Evolutionary conservation across 176 grass and related monocot genomes (phyloP).

Genomic region (Oryza brachyantha): DNA sequence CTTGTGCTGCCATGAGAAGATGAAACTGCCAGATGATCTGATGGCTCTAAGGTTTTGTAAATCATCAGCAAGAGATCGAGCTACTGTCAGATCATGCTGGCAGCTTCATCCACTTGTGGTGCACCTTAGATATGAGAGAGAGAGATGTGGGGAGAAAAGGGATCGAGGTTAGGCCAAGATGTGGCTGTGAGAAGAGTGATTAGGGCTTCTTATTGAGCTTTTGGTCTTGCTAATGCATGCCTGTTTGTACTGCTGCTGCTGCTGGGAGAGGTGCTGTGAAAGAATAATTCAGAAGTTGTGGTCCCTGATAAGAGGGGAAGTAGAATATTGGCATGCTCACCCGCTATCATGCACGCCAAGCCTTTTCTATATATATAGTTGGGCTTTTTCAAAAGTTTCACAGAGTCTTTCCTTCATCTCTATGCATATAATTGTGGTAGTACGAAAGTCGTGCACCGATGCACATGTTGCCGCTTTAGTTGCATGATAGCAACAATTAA

Average conservation of each 20-base stretch:
- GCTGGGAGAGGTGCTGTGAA: constrained; percentile 11
- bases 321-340: constrained; percentile 19
- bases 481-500: not conserved
- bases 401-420: not conserved
- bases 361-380: not conserved
- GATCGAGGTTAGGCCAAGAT: not conserved
- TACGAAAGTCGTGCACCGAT: not conserved
- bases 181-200: not conserved
- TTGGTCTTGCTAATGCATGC: not conserved
- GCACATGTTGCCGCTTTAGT: not conserved
- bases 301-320: not conserved
- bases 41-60: not conserved
- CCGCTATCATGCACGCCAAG: not conserved
- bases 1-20: constrained; percentile 31
- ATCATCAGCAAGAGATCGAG: not conserved
- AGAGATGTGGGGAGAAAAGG: not conserved
- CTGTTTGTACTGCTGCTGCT: not conserved
- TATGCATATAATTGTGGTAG: not conserved
- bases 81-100: constrained; percentile 35
- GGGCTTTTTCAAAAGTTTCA: not conserved
- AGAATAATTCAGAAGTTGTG: constrained; percentile 20
- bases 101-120: constrained; percentile 35
- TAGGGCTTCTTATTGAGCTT: not conserved
- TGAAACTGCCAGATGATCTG: constrained; percentile 30
- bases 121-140: constrained; percentile 3